Conservation (phyloP, 2,329 filamentous ascomycete genomes). For the Botryotinia calthae region DNA sequence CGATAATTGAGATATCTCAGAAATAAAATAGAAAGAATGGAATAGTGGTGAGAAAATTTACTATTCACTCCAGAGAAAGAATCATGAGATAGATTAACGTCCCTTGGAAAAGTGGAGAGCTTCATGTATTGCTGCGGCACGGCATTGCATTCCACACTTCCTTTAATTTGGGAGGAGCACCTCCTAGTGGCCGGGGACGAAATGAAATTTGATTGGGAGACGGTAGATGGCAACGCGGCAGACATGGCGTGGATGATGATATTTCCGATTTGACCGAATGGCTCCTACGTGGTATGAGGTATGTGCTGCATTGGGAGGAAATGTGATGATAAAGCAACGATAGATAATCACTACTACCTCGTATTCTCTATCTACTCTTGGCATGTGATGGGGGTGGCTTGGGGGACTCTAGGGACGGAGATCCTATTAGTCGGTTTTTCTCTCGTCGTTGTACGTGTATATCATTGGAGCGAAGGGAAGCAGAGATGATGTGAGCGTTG, state of each 20-base stretch:
- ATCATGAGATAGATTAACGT: not conserved
- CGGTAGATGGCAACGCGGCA: not conserved
- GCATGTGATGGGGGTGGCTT: not conserved
- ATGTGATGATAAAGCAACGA: not conserved
- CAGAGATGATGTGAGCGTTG: not conserved
- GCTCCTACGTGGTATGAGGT: not conserved
- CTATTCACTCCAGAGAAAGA: not conserved
- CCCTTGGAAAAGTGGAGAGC: not conserved
- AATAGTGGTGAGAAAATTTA: not conserved
- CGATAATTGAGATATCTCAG: not conserved
- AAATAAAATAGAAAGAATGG: not conserved
- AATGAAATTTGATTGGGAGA: not conserved
- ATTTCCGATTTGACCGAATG: not conserved
- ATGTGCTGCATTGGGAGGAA: not conserved
- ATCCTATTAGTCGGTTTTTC: not conserved
- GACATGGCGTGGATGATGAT: not conserved
- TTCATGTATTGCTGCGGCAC: not conserved
- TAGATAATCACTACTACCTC: not conserved
- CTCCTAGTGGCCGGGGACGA: not conserved
- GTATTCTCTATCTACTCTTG: not conserved
- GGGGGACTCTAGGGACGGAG: not conserved
- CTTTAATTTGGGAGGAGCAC: not conserved
- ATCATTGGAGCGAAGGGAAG: not conserved
- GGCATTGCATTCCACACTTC: not conserved
- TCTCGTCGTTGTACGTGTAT: not conserved